Evolutionary conservation across 352 stramenopile species (phyloP).

Genomic region (Phytophthora lateralis): DNA sequence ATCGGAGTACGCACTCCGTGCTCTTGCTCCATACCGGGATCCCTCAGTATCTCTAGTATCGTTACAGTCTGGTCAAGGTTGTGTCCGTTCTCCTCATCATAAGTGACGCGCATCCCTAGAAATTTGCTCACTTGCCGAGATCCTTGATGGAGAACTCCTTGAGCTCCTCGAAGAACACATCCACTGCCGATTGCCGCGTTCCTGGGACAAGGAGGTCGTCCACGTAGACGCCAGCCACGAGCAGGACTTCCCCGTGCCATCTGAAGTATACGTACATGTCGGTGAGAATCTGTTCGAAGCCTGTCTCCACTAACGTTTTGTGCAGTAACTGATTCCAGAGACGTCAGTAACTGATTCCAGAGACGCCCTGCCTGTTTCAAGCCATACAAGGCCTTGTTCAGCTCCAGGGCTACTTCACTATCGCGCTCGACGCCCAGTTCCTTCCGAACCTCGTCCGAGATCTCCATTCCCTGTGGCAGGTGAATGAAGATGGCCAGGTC

Average conservation of each 20-base stretch:
- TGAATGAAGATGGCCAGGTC: constrained; percentile 27
- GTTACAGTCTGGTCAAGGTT: constrained; percentile 20
- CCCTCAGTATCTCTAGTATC: constrained; percentile 22
- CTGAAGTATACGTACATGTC: constrained; percentile 38
- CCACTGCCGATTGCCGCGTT: background rate
- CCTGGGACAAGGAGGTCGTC: constrained; percentile 36
- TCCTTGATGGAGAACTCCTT: constrained; percentile 23
- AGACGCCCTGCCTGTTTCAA: constrained; percentile 35
- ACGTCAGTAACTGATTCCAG: constrained; percentile 17
- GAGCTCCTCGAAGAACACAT: constrained; percentile 14
- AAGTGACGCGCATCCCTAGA: constrained; percentile 29
- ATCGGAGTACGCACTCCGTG: background rate
- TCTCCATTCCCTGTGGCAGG: constrained; percentile 25
- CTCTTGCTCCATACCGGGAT: background rate
- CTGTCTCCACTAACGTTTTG: too few relatives aligned
- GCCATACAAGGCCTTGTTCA: constrained; percentile 40
- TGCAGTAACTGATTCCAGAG: constrained; percentile 25
- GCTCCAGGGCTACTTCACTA: constrained; percentile 11
- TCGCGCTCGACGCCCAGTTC: constrained; percentile 3
- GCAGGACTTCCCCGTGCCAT: background rate
- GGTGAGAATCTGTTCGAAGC: constrained; percentile 1
- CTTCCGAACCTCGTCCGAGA: constrained; percentile 7
- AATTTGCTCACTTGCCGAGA: constrained; percentile 26
- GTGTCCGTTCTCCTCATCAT: constrained; percentile 7
- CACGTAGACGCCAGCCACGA: constrained; percentile 32